Percentiles rank a stretch among this genome's conserved stretches.
Evolutionary conservation across 2,329 filamentous ascomycete species (phyloP).

Genomic region (Neocucurbitaria cava): DNA sequence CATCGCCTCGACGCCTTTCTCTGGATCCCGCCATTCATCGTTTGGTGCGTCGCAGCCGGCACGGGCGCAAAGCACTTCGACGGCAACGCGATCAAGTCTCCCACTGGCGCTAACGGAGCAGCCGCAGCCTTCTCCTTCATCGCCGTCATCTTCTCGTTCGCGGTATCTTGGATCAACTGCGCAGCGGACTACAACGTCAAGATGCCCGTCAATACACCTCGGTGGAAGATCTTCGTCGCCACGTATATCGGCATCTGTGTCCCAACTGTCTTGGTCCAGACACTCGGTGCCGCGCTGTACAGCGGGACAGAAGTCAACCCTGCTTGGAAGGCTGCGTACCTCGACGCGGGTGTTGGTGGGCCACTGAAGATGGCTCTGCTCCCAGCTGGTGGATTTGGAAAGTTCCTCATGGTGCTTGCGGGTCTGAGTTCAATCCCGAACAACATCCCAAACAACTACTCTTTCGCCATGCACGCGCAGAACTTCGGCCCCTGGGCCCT

Average conservation of each 20-base stretch:
- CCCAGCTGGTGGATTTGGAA: constrained; percentile 45
- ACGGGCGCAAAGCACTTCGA: constrained; percentile 46
- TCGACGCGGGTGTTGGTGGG: constrained; percentile 37
- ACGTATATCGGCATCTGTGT: constrained; percentile 44
- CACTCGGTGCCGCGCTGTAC: constrained; percentile 44
- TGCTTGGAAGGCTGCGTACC: constrained; percentile 38
- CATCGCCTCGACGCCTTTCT: constrained; percentile 46
- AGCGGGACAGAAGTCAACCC: constrained; percentile 34
- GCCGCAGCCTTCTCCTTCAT: constrained; percentile 46
- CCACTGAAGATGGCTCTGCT: constrained; percentile 40
- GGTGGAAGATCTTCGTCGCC: constrained; percentile 41
- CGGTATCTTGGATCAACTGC: constrained; percentile 49
- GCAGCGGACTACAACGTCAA: constrained; percentile 50
- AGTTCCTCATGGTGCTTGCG: constrained; percentile 44
- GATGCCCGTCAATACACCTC: constrained; percentile 46
- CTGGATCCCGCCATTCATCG: constrained; percentile 48
- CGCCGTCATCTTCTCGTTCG: constrained; percentile 48
- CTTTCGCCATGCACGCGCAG: constrained; percentile 46
- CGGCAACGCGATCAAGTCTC: constrained; percentile 29
- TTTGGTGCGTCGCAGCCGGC: constrained; percentile 49
- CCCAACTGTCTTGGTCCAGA: constrained; percentile 43
- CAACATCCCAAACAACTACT: constrained; percentile 50
- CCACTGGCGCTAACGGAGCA: constrained; percentile 39
- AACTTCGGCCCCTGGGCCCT: constrained; percentile 46
- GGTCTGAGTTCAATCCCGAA: constrained; percentile 47